Conservation (phyloP, 2,329 filamentous ascomycete genomes). For the Colletotrichum sp. region DNA sequence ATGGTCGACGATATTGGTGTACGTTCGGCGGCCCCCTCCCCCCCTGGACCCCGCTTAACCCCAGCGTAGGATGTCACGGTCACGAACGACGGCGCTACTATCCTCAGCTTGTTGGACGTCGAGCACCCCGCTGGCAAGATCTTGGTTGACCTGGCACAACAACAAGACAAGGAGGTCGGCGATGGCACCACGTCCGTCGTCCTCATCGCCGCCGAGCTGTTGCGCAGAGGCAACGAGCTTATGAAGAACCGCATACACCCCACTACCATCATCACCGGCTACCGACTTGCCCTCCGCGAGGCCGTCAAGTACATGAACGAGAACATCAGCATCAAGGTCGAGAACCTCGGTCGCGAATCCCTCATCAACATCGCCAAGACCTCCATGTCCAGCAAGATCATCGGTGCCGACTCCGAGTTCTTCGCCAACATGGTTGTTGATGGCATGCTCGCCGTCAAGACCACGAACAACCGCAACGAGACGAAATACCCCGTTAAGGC, state of each 20-base stretch:
- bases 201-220: constrained; percentile 92
- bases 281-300: constrained; percentile 92
- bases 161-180: constrained; percentile 98
- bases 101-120: constrained; percentile 92
- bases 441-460: constrained; percentile 93
- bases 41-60: constrained; percentile 25
- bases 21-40: constrained; percentile 39
- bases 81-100: constrained; percentile 98
- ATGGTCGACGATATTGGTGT: constrained; percentile 99
- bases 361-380: constrained; percentile 96
- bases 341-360: constrained; percentile 87
- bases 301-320: constrained; percentile 99
- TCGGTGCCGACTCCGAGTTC: constrained; percentile 93
- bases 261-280: constrained; percentile 98
- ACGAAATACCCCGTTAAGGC: constrained; percentile 98
- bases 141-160: constrained; percentile 93
- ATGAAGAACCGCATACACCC: constrained; percentile 99
- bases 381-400: constrained; percentile 99
- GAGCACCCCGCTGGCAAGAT: constrained; percentile 99
- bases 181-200: constrained; percentile 98
- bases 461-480: constrained; percentile 88
- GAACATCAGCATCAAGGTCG: constrained; percentile 95
- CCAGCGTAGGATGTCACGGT: constrained; percentile 85
- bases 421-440: constrained; percentile 98
- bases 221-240: constrained; percentile 93